Conservation (phyloP, 129 eudicot genomes). For the Apium graveolens region DNA sequence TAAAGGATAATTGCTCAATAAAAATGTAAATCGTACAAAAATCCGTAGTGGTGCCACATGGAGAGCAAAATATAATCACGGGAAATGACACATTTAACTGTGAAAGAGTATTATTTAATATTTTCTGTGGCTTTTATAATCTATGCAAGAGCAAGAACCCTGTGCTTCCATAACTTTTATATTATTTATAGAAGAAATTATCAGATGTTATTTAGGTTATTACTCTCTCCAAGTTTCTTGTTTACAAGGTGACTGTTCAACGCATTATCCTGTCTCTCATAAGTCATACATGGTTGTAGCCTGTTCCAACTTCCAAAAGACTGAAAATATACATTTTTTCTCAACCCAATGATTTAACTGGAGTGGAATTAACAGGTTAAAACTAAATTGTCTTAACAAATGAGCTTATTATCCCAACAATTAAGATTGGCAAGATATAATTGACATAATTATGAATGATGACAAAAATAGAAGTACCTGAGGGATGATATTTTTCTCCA, state of each 20-base stretch:
- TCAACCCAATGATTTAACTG: not conserved
- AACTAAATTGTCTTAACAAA: not conserved
- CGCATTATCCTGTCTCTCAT: not conserved
- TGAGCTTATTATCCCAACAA: not conserved
- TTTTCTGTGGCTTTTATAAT: too few species aligned
- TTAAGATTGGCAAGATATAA: not conserved
- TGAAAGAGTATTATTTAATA: too few species aligned
- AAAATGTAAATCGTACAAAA: not conserved
- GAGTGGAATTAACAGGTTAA: not conserved
- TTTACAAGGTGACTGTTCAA: not conserved
- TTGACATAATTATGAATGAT: not conserved
- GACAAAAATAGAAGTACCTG: slow-evolving; percentile 40
- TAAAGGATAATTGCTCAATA: not conserved
- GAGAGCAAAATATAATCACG: not conserved
- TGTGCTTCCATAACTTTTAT: too few species aligned
- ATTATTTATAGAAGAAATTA: not conserved
- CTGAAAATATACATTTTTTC: not conserved
- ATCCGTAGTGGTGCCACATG: not conserved
- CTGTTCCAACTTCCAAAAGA: not conserved
- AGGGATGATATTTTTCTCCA: slow-evolving; percentile 95
- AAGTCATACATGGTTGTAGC: not conserved
- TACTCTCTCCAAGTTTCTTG: not conserved
- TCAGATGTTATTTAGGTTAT: not conserved
- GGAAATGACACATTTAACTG: not conserved
- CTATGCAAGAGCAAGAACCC: too few species aligned